Evolutionary conservation across 768 basidiomycete species (phyloP).

Genomic region (Termitomyces bulborhizus): DNA sequence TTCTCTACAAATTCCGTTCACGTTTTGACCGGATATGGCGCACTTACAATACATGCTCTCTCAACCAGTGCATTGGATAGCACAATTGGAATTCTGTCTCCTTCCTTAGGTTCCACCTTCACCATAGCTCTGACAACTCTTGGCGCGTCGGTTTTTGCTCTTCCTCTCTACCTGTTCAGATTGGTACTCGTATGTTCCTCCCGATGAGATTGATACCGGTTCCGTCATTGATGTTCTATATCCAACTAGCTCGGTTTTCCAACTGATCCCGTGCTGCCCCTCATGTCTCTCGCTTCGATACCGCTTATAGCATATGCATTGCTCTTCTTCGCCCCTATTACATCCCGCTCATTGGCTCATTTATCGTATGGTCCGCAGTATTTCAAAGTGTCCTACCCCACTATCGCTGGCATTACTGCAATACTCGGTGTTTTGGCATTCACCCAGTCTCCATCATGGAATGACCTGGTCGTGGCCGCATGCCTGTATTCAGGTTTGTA

Average conservation of each 20-base stretch:
- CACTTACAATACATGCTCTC: conserved; percentile 52
- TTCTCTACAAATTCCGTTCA: conserved; percentile 33
- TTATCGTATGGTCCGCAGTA: conserved; percentile 48
- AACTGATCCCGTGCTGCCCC: conserved; percentile 44
- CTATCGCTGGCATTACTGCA: conserved; percentile 38
- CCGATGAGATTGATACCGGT: not conserved
- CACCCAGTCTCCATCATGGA: conserved; percentile 50
- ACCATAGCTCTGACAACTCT: conserved; percentile 50
- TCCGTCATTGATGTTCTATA: not conserved
- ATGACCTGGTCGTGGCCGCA: conserved; percentile 50
- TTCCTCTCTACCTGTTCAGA: conserved; percentile 61
- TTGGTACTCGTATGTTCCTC: conserved; percentile 44
- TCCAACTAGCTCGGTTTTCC: conserved; percentile 40
- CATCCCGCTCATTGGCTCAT: conserved; percentile 38
- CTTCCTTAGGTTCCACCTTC: conserved; percentile 51
- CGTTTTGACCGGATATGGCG: conserved; percentile 60
- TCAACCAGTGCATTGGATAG: conserved; percentile 59
- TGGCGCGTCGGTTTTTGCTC: conserved; percentile 56
- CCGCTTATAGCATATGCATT: conserved; percentile 59
- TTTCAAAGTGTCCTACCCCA: conserved; percentile 54
- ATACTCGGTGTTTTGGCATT: conserved; percentile 60
- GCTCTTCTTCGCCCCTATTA: conserved; percentile 54
- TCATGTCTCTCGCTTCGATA: conserved; percentile 50
- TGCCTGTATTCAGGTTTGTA: conserved; percentile 61
- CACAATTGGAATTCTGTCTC: conserved; percentile 49